Conservation (phyloP, 306 rosid species). For the Trifolium fragiferum region DNA sequence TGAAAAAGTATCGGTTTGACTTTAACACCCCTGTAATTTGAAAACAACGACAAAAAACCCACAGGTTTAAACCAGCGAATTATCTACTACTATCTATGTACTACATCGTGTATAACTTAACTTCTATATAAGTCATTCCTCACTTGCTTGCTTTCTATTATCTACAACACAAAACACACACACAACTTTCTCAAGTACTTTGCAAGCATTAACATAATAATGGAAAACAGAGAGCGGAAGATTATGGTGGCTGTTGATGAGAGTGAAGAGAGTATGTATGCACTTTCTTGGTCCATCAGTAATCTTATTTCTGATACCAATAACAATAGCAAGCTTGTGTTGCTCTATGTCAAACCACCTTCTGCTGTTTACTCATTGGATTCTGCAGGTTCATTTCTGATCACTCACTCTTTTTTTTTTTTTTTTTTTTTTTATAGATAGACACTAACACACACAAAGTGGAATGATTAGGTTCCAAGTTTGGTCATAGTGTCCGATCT, state of each 20-base stretch:
- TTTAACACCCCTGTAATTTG: not conserved
- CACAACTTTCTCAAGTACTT: not conserved
- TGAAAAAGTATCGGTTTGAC: not conserved
- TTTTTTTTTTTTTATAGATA: no score
- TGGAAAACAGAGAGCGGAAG: conserved; percentile 51
- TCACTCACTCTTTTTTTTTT: no score
- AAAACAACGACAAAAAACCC: conserved; percentile 2
- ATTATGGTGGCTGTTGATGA: conserved; percentile 87
- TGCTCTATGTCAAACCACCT: conserved; percentile 79
- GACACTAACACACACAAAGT: no score
- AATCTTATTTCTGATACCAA: conserved; percentile 54
- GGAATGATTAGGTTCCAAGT: no score
- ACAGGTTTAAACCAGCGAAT: not conserved
- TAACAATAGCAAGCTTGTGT: conserved; percentile 53
- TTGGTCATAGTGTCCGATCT: no score
- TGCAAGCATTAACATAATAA: not conserved
- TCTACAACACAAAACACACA: conserved; percentile 14
- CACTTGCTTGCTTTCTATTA: conserved; percentile 9
- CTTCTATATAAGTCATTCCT: conserved; percentile 31
- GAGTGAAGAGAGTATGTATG: conserved; percentile 85
- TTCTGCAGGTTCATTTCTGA: conserved; percentile 61
- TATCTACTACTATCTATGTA: not conserved
- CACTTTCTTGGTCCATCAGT: conserved; percentile 75
- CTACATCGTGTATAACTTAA: not conserved
- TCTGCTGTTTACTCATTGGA: conserved; percentile 63